Conservation (phyloP, 2,329 filamentous ascomycete genomes). For the Calycina marina region DNA sequence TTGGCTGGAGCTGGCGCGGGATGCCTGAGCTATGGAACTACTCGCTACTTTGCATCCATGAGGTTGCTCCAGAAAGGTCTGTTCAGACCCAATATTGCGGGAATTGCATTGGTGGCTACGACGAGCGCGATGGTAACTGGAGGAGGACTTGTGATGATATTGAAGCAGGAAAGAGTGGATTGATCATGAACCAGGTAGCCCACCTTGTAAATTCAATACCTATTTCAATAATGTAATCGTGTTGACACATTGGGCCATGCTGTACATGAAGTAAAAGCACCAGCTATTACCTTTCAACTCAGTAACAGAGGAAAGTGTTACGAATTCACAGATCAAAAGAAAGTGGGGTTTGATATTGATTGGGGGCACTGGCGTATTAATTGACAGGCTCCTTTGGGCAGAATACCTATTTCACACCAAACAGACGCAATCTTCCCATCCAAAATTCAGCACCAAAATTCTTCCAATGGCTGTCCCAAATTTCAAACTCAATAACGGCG, state of each 20-base stretch:
- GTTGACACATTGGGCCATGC: not conserved
- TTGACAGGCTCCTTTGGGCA: too few species aligned
- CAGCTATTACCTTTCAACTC: too few species aligned
- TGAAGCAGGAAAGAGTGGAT: constrained; percentile 8
- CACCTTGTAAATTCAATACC: too few species aligned
- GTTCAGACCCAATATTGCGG: constrained; percentile 52
- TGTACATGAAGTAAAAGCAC: not conserved
- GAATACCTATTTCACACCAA: too few species aligned
- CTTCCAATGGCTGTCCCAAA: constrained; percentile 9
- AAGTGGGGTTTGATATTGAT: too few species aligned
- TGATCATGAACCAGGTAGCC: not conserved
- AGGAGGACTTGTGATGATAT: constrained; percentile 12
- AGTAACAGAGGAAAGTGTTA: too few species aligned
- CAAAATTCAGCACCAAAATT: not conserved
- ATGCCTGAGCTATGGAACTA: constrained; percentile 31
- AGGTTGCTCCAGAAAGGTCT: constrained; percentile 27
- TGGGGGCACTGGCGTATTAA: too few species aligned
- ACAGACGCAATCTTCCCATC: not conserved
- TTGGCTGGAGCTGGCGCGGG: constrained; percentile 31
- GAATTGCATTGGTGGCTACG: constrained; percentile 68
- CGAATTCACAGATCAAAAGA: too few species aligned
- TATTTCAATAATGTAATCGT: too few species aligned
- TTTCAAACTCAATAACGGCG: constrained; percentile 23
- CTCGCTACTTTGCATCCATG: constrained; percentile 31
- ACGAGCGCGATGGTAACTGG: constrained; percentile 28